Conservation (phyloP, 441 rosid genomes). For the Populus hybrid region DNA sequence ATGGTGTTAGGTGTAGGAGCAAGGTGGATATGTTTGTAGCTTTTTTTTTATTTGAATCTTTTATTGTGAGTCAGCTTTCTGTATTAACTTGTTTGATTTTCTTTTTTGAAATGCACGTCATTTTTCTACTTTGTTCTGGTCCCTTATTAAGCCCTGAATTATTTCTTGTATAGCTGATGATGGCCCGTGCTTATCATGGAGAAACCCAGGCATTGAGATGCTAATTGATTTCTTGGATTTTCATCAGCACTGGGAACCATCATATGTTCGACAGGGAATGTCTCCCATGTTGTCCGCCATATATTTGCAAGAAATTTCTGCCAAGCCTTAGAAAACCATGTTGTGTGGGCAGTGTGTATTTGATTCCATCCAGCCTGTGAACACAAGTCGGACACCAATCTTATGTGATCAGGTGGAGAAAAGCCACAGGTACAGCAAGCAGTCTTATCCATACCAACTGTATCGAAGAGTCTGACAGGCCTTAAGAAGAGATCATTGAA, state of each 20-base stretch:
- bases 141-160: background rate
- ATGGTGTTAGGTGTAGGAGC: background rate
- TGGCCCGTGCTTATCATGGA: slow-evolving; percentile 53
- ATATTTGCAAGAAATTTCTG: slow-evolving; percentile 61
- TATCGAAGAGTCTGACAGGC: slow-evolving; percentile 30
- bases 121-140: background rate
- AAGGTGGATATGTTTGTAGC: background rate
- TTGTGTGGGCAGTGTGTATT: slow-evolving; percentile 65
- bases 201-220: slow-evolving; percentile 62
- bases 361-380: slow-evolving; percentile 67
- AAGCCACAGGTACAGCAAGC: slow-evolving; percentile 30
- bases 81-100: slow-evolving; percentile 1
- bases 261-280: slow-evolving; percentile 67
- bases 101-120: background rate
- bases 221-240: slow-evolving; percentile 72
- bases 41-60: too few species aligned
- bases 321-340: slow-evolving; percentile 36
- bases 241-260: slow-evolving; percentile 68
- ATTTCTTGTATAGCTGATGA: slow-evolving; percentile 30
- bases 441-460: slow-evolving; percentile 16
- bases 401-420: slow-evolving; percentile 78
- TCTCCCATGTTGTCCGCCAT: slow-evolving; percentile 77
- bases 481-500: slow-evolving; percentile 39
- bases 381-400: slow-evolving; percentile 57
- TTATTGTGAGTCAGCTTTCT: background rate